A percentile compares a stretch with the other conserved stretches of the same genome.
phyloP scores from a whole-genome alignment of 1,139 yeast species.

The Taphrina wiesneri region DNA sequence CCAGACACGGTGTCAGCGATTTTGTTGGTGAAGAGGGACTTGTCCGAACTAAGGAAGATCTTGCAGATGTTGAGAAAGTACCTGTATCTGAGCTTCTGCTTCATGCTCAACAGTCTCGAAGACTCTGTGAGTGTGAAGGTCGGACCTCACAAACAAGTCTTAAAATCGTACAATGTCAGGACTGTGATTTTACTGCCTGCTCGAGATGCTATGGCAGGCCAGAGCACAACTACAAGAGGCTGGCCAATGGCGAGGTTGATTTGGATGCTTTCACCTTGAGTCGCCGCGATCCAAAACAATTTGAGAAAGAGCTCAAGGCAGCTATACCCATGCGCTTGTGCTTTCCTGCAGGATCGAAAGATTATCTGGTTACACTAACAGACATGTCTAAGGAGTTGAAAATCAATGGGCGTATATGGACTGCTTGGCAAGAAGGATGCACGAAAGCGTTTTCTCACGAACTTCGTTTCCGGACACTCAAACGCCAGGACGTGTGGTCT shows the following conservation, averaged over 20 bases:
- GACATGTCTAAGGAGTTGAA: not conserved
- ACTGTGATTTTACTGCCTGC: conserved; percentile 31
- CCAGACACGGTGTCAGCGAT: not conserved
- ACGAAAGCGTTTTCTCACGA: conserved; percentile 18
- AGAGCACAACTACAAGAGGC: conserved; percentile 26
- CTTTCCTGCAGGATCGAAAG: not conserved
- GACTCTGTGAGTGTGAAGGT: conserved; percentile 35
- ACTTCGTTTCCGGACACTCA: conserved; percentile 27
- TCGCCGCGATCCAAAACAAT: conserved; percentile 18
- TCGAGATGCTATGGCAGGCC: conserved; percentile 32
- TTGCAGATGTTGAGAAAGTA: conserved; percentile 6
- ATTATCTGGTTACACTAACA: not conserved
- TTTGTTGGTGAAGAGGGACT: conserved; percentile 29
- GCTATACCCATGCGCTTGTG: conserved; percentile 35
- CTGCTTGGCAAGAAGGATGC: conserved; percentile 17
- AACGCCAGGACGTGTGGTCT: conserved; percentile 35
- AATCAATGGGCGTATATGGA: conserved; percentile 1
- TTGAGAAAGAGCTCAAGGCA: conserved; percentile 29
- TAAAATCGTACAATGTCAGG: conserved; percentile 24
- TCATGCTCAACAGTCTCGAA: conserved; percentile 13
- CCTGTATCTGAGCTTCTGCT: conserved; percentile 8
- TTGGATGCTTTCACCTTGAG: not conserved
- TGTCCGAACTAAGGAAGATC: not conserved
- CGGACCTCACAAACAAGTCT: conserved; percentile 7
- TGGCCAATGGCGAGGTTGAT: conserved; percentile 17